These are phyloP conservation scores for Zygoascus sp. DNA, from an alignment of 1,139 yeast genomes.

Conservation along the genomic window DNA sequence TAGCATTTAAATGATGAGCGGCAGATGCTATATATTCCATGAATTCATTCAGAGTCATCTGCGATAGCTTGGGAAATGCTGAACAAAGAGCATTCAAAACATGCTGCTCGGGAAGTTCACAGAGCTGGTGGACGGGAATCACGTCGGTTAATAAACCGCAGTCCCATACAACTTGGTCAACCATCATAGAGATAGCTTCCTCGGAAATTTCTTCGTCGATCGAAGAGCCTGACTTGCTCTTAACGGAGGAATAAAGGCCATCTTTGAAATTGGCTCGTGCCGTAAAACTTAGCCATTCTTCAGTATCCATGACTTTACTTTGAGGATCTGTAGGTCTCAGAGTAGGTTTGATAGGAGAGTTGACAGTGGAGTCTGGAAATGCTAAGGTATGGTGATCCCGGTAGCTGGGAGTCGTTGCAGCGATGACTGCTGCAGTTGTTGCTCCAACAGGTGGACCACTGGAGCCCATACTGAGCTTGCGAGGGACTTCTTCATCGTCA, in stretches of 20 bases:
- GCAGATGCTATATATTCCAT: constrained; percentile 17
- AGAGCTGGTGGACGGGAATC: constrained; percentile 11
- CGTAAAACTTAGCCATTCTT: neutral
- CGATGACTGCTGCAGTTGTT: neutral
- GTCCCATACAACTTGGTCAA: constrained; percentile 45
- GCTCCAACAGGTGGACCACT: neutral
- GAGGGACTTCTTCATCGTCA: constrained; percentile 12
- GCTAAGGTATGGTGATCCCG: neutral
- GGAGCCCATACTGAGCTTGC: neutral
- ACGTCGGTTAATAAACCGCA: constrained; percentile 25
- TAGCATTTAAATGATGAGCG: neutral
- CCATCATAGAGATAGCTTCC: neutral
- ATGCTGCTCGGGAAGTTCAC: constrained; percentile 19
- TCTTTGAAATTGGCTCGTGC: neutral
- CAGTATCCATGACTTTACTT: neutral
- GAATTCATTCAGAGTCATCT: constrained; percentile 21
- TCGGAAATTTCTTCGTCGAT: constrained; percentile 2
- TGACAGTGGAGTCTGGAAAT: neutral
- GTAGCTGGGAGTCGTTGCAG: constrained; percentile 1
- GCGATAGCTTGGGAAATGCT: constrained; percentile 20
- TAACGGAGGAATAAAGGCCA: neutral
- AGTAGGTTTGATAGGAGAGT: neutral
- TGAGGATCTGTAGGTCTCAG: neutral
- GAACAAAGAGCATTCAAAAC: constrained; percentile 16
- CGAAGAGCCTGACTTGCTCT: neutral